phyloP scores from a whole-genome alignment of 352 stramenopile genomes.

The Globisporangium spiculum region DNA sequence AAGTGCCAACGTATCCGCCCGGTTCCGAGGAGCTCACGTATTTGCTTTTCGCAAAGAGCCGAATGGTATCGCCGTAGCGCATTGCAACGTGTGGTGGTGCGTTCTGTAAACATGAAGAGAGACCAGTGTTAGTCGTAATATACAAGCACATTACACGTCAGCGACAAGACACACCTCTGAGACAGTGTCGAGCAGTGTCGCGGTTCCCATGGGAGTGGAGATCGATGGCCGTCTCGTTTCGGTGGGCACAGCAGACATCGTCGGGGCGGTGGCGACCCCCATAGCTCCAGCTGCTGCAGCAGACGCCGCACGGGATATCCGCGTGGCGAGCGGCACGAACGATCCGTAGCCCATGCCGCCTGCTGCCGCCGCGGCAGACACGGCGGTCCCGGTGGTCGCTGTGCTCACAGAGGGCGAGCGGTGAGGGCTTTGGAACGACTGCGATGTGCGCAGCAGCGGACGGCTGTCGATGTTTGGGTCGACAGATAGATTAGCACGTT shows the following conservation, averaged over 20 bases:
- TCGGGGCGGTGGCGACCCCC: neutral
- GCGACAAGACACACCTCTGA: conserved; percentile 8
- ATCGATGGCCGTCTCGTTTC: conserved; percentile 7
- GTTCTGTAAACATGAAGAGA: conserved; percentile 28
- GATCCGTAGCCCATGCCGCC: conserved; percentile 17
- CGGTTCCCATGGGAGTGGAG: neutral
- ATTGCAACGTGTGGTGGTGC: conserved; percentile 63
- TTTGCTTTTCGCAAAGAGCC: conserved; percentile 62
- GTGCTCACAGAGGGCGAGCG: neutral
- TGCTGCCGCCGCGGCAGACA: conserved; percentile 4
- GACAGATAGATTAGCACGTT: neutral
- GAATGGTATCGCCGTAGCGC: conserved; percentile 66
- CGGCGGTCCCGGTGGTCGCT: conserved; percentile 3
- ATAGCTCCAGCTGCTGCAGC: conserved; percentile 7
- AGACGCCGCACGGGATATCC: conserved; percentile 15
- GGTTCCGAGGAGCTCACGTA: conserved; percentile 27
- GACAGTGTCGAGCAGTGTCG: conserved; percentile 16
- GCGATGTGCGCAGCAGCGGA: neutral
- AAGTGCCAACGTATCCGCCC: conserved; percentile 71
- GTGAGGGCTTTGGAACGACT: conserved; percentile 2
- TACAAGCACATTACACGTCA: neutral
- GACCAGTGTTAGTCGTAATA: conserved; percentile 26
- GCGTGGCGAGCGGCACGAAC: conserved; percentile 7
- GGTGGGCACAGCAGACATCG: neutral
- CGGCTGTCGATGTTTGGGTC: neutral